A percentile compares a stretch with the other conserved stretches of the same genome.
These are phyloP conservation scores for Alternaria ventricosa DNA, from an alignment of 2,329 filamentous ascomycete species.

Conservation along the genomic window DNA sequence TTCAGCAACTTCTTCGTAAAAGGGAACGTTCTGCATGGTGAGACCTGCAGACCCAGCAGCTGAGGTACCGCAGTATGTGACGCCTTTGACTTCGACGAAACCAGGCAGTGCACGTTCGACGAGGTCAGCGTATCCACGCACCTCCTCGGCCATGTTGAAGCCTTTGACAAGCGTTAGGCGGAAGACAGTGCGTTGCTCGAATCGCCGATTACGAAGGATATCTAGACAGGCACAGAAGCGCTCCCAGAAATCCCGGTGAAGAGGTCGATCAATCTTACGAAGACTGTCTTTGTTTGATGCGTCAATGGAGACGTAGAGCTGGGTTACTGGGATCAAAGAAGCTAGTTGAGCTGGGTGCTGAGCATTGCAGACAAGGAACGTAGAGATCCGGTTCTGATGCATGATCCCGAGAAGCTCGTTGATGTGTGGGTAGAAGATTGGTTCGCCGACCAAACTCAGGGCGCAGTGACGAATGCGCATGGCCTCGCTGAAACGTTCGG, in stretches of 20 bases:
- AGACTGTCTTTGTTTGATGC: constrained; percentile 89
- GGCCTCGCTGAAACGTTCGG: constrained; percentile 90
- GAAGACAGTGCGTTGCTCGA: constrained; percentile 91
- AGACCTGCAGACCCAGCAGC: constrained; percentile 84
- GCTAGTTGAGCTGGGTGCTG: constrained; percentile 93
- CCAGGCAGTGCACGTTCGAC: constrained; percentile 86
- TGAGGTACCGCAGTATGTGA: constrained; percentile 93
- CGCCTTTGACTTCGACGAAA: constrained; percentile 95
- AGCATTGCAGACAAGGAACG: constrained; percentile 95
- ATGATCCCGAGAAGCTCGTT: constrained; percentile 88
- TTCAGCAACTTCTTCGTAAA: constrained; percentile 85
- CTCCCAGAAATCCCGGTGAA: constrained; percentile 98
- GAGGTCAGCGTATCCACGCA: constrained; percentile 85
- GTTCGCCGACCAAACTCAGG: constrained; percentile 89
- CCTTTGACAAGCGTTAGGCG: constrained; percentile 94
- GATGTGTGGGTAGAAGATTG: constrained; percentile 98
- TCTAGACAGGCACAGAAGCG: constrained; percentile 90
- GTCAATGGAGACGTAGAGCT: constrained; percentile 96
- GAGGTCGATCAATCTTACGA: constrained; percentile 85
- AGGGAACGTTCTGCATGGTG: constrained; percentile 97
- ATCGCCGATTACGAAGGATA: constrained; percentile 82
- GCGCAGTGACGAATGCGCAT: constrained; percentile 95
- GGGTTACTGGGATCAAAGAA: constrained; percentile 82
- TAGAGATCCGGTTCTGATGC: constrained; percentile 85
- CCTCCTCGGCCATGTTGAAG: constrained; percentile 96